Base-by-base conservation (phyloP, 1,284 basidiomycete genomes). In the Psilocybe mexicana region DNA sequence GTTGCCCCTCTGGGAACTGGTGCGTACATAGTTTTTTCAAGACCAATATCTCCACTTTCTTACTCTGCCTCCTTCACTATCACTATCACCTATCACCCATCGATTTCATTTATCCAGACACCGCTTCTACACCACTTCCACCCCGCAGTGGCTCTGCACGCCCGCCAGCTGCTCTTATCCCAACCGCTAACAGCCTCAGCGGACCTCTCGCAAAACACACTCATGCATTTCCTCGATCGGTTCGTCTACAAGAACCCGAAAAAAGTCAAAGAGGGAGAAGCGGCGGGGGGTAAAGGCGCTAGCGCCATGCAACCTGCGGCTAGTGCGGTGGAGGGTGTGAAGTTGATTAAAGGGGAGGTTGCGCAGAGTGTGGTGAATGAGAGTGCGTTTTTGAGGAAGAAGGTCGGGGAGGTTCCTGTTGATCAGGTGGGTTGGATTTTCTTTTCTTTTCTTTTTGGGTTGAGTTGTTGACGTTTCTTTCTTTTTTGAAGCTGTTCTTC, bases 301-400 rank as follows among this genome's bases (percentile, higher is more conserved):
- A 93, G 90, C 60, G 91, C 92, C 61, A 99, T 99, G 97, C 97
- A 99, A 75, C 95, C 95, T n/a, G 86, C 88, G 6, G 89, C 90
- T 1, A 83, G 81, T 53, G 82, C 83, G 2, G 61, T 79, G 14
- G 86, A 86, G 44, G 83, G 76, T 56, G 89, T 97, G 23, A 87
- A 90, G 63, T 77, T 91, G 55, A 71, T 88, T 62, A 89, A 87
- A 71, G 92, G 93, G 6, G 85, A 87, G 55, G 76, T 77, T 28
- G 76, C 35, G 47, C 77, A 66, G 35, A 63, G 75, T 18, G 76
- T 85, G 60, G 85, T 96, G 58, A 96, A 97, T 69, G 87, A 90
- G 43, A 86, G 87, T 57, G 78, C 72, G 52, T 97, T 96, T 74
- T 87, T 91, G 86, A 86, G 80, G 69, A 87, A 83, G 70, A 83